phyloP scores from a whole-genome alignment of 257 asterid species.

The Primulina tabacum region DNA sequence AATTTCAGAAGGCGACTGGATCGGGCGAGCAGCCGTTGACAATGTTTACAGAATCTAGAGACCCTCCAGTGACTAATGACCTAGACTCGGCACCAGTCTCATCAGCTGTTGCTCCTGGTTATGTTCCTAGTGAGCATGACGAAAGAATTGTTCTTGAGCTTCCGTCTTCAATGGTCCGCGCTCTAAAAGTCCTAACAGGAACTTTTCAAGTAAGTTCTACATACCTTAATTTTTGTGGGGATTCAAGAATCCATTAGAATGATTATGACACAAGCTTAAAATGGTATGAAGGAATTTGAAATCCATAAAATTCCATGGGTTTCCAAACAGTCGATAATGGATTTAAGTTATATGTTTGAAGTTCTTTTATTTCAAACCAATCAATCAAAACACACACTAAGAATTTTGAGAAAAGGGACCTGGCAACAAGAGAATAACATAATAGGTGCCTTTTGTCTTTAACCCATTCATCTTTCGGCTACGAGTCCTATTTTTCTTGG shows the following conservation, averaged over 20 bases:
- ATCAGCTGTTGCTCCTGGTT: slow-evolving; percentile 72
- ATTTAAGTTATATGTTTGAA: not conserved
- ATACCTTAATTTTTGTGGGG: slow-evolving; percentile 10
- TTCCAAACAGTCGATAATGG: not conserved
- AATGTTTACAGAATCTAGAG: slow-evolving; percentile 37
- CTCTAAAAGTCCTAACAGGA: slow-evolving; percentile 80
- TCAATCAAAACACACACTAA: not conserved
- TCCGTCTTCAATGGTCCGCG: slow-evolving; percentile 89
- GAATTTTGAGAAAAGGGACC: not conserved
- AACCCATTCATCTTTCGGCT: slow-evolving; percentile 5
- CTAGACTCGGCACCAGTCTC: slow-evolving; percentile 51
- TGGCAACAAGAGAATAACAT: not conserved
- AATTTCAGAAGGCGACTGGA: slow-evolving; percentile 45
- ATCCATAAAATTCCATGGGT: not conserved
- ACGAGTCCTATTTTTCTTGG: slow-evolving; percentile 1
- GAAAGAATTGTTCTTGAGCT: slow-evolving; percentile 94
- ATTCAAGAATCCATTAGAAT: too few relatives aligned
- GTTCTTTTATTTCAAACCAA: not conserved
- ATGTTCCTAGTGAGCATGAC: slow-evolving; percentile 84
- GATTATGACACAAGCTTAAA: not conserved
- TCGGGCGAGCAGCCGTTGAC: slow-evolving; percentile 48
- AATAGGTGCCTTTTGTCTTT: slow-evolving; percentile 9
- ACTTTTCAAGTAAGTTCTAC: slow-evolving; percentile 79
- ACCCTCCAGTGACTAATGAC: slow-evolving; percentile 39
- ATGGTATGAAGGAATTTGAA: not conserved